phyloP scores from a whole-genome alignment of 139 green algal species.

The Coelastrella sp. region DNA sequence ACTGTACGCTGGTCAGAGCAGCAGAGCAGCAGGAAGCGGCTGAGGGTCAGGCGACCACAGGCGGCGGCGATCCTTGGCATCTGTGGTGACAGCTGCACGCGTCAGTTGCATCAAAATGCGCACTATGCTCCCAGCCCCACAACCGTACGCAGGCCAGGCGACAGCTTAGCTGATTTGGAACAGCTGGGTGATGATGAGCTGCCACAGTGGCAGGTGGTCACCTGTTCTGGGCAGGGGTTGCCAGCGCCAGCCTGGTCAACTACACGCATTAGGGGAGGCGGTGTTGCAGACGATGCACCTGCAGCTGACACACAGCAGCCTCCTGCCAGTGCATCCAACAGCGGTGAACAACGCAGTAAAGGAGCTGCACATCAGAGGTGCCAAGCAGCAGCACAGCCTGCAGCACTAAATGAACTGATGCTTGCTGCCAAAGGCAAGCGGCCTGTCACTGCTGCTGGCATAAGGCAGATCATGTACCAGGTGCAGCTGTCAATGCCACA shows the following conservation, averaged over 20 bases:
- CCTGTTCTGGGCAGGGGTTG: background rate
- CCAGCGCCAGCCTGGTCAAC: too few relatives aligned
- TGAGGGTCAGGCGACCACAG: background rate
- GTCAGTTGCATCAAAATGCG: background rate
- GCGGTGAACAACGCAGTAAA: too few relatives aligned
- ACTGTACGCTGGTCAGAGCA: too few relatives aligned
- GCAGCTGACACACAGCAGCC: background rate
- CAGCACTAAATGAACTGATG: background rate
- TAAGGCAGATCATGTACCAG: background rate
- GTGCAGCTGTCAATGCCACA: constrained; percentile 2
- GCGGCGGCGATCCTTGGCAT: background rate
- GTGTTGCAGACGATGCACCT: too few relatives aligned
- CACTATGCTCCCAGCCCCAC: too few relatives aligned
- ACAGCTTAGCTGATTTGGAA: background rate
- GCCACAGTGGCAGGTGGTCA: background rate
- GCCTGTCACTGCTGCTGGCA: background rate
- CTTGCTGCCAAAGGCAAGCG: background rate
- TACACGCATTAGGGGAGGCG: too few relatives aligned
- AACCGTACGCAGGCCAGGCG: background rate
- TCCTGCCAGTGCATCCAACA: too few relatives aligned
- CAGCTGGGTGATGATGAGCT: background rate
- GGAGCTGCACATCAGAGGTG: too few relatives aligned
- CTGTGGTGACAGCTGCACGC: background rate
- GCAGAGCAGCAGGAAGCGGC: too few relatives aligned
- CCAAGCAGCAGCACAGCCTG: background rate